Evolutionary conservation across 495 filamentous ascomycete genomes (phyloP), one percentile per base, ranked within the genome.

Genomic region (Filosporella fistucella): DNA sequence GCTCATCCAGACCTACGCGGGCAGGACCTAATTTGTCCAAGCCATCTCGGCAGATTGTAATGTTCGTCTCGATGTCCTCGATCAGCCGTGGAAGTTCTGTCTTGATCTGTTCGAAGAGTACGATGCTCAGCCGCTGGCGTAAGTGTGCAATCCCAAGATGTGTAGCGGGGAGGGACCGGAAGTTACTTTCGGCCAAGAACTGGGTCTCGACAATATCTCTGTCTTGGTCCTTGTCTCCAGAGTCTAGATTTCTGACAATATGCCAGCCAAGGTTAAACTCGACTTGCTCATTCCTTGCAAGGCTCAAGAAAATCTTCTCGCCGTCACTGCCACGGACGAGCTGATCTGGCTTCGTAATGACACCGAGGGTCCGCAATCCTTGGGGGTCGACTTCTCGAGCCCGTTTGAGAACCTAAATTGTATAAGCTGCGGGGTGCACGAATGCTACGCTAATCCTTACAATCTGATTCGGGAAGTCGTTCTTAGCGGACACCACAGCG

Each of bases 361-460:
- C 65, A 59, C 88, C 89, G 40, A 95, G 78, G 8, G 88, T 93
- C 39, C 89, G 78, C 54, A 80, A 74, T 23, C 88, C 86, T 45
- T 80, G 74, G 1, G 78, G 77, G 59, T 95, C 89, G 9, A 87
- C 81, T 55, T 62, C 43, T n/a, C 63, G 55, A 21, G 63, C 66
- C 26, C 68, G 56, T 82, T 78, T 34, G 86, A 77, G 9, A 84
- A 85, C 51, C 88, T 68, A 67, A 88, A 48, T 85, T 77, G 7
- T 72, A 74, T 2, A 70, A 78, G 41, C n/a, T 43, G n/a, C 25
- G 14, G 14, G 12, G 13, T 20, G 17, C 17, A 5, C 20, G 20
- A 10, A 25, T 3, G 18, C 23, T 42, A 40, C 76, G 20, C 24
- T 14, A 11, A 42, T 28, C 5, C 47, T 17, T 43, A 50, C 32